These are phyloP conservation scores for Pistacia atlantica DNA, from an alignment of 345 rosid species.

Conservation along the genomic window DNA sequence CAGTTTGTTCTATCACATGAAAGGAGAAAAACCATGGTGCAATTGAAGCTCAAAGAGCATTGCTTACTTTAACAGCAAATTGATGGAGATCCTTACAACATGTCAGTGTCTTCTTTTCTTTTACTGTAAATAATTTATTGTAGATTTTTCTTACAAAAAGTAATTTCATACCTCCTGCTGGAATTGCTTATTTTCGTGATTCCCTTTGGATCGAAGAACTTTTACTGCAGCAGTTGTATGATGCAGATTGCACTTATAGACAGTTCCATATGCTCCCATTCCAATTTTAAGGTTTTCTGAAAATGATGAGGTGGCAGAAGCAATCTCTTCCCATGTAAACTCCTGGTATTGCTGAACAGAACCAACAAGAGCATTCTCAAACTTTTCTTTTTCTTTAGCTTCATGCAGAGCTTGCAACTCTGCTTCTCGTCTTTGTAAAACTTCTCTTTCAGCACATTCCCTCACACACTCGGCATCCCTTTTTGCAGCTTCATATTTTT, in stretches of 20 bases:
- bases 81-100: not conserved
- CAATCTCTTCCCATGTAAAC: conserved; percentile 85
- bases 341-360: conserved; percentile 48
- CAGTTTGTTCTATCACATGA: not conserved
- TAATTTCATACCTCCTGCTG: conserved; percentile 65
- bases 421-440: conserved; percentile 51
- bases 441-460: conserved; percentile 53
- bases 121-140: not conserved
- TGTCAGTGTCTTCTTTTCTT: not conserved
- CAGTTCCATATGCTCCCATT: conserved; percentile 81
- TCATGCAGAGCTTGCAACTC: conserved; percentile 58
- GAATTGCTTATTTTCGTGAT: conserved; percentile 61
- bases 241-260: conserved; percentile 67
- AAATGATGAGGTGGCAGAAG: conserved; percentile 76
- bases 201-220: conserved; percentile 72
- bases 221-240: conserved; percentile 83
- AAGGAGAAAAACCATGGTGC: not conserved
- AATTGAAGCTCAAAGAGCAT: not conserved
- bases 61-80: not conserved
- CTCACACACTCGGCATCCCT: conserved; percentile 52
- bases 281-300: conserved; percentile 73
- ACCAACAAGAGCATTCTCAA: conserved; percentile 61
- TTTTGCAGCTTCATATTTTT: conserved; percentile 55
- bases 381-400: conserved; percentile 69
- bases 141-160: not conserved